Conservation (phyloP, 2,329 filamentous ascomycete species). For the Cercospora sesami region DNA sequence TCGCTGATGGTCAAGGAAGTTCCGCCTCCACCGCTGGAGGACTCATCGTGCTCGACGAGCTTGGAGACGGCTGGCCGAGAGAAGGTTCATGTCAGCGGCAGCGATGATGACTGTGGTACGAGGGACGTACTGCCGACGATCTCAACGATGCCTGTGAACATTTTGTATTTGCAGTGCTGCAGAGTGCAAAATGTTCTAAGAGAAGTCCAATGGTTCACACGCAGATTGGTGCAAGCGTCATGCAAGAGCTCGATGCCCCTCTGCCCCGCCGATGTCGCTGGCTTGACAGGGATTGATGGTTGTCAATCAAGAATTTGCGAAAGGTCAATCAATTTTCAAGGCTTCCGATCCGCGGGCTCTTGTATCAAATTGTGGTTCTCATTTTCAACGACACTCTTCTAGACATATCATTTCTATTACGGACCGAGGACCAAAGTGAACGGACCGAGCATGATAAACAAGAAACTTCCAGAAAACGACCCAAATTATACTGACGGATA, state of each 20-base stretch:
- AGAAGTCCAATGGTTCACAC: slow-evolving; percentile 3
- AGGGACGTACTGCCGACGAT: slow-evolving; percentile 77
- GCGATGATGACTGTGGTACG: slow-evolving; percentile 26
- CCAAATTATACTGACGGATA: not conserved
- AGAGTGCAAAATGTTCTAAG: not conserved
- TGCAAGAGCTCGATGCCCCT: not conserved
- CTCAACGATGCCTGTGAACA: slow-evolving; percentile 97
- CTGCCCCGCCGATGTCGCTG: slow-evolving; percentile 4
- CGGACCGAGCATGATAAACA: not conserved
- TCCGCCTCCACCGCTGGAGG: slow-evolving; percentile 69
- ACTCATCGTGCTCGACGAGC: slow-evolving; percentile 76
- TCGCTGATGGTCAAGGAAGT: slow-evolving; percentile 86
- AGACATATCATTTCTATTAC: not conserved
- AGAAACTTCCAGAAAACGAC: not conserved
- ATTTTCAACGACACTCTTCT: too few relatives aligned
- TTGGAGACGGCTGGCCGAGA: slow-evolving; percentile 72
- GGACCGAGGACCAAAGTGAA: not conserved
- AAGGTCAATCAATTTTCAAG: not conserved
- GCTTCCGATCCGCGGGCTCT: too few relatives aligned
- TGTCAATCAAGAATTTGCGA: not conserved
- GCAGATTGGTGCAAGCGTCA: slow-evolving; percentile 18
- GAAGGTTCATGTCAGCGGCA: slow-evolving; percentile 34
- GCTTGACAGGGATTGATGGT: not conserved
- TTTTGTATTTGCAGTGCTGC: slow-evolving; percentile 46
- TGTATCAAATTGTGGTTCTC: too few relatives aligned